Evolutionary conservation across 257 asterid genomes (phyloP).

Genomic region (Nicotiana knightiana): DNA sequence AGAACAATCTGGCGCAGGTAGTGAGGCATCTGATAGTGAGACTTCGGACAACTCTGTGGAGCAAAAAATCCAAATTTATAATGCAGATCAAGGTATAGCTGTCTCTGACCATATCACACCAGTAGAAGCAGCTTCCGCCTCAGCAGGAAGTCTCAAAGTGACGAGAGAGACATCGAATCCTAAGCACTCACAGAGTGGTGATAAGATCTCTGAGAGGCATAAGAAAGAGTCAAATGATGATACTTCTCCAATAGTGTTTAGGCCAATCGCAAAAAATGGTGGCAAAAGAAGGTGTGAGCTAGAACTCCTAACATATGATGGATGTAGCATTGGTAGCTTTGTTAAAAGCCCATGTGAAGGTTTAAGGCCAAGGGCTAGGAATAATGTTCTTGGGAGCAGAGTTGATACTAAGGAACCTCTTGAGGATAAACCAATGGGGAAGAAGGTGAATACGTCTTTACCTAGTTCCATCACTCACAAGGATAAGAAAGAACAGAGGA

Average conservation of each 20-base stretch:
- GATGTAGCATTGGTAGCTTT: constrained; percentile 29
- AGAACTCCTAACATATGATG: constrained; percentile 28
- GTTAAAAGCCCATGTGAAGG: constrained; percentile 90
- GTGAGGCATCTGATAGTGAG: constrained; percentile 13
- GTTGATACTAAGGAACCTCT: constrained; percentile 18
- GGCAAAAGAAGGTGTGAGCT: constrained; percentile 57
- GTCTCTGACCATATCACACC: constrained; percentile 14
- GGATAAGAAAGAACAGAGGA: constrained; percentile 27
- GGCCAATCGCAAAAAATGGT: constrained; percentile 15
- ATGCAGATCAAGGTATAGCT: constrained; percentile 24
- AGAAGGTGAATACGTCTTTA: constrained; percentile 25
- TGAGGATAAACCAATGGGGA: constrained; percentile 14
- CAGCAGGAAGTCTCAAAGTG: constrained; percentile 18
- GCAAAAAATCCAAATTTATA: constrained; percentile 18
- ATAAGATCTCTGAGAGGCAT: constrained; percentile 11
- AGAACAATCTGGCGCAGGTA: constrained; percentile 8
- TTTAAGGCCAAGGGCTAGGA: constrained; percentile 61
- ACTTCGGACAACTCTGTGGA: constrained; percentile 21
- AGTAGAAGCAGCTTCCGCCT: constrained; percentile 16
- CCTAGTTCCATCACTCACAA: constrained; percentile 14
- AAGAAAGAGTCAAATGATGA: constrained; percentile 17
- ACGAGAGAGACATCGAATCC: constrained; percentile 11
- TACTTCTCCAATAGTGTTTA: constrained; percentile 10
- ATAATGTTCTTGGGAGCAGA: constrained; percentile 12
- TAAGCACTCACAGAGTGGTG: constrained; percentile 13